Evolutionary conservation across 2,329 filamentous ascomycete species (phyloP), one percentile per base, ranked within the genome.

Genomic region (Ophiobolus disseminans): DNA sequence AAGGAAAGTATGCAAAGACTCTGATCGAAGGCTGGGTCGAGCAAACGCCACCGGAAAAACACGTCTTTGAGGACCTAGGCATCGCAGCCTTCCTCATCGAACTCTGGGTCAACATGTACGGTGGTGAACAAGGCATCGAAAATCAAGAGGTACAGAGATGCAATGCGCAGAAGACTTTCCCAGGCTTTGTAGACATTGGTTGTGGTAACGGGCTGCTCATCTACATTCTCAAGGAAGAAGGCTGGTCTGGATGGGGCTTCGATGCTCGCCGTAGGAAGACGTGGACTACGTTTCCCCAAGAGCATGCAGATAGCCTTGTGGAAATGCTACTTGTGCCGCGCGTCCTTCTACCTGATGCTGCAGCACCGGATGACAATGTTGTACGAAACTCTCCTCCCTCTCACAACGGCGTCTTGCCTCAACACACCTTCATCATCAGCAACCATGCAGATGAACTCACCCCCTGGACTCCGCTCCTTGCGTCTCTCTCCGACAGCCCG

Each of bases 401-500:
- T 2, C 80, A 83, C 58, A 68, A 78, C 53, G 94, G 93, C 26
- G 65, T 79, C 8, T 96, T 97, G 65, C 80, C 84, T 0, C 69
- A 73, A 13, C 85, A 85, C 21, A 95, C 91, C 0, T 99, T 99
- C 73, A 91, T 99, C 63, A 88, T 99, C 55, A 96, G 91, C 39
- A 99, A 99, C 68, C 94, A 99, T 71, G 93, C 93, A 9, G 94
- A 99, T 69, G 92, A 99, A 75, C 82, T 99, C 11, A 99, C 94
- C 0, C 85, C 90, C 0, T 99, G 94, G 94, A 97, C 94, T 0
- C 94, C 94, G 0, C 82, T 97, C 14, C 83, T 99, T 31, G 92
- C 90, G 1, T 83, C 85, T 5, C 76, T 91, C 1, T 91, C 88
- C 0, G 76, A 83, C 2, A 88, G 88, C 9, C 88, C 91, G 0